Evolutionary conservation across 2,329 filamentous ascomycete genomes (phyloP), one percentile per base, ranked within the genome.

Genomic region (Bimuria novae-zelandiae): DNA sequence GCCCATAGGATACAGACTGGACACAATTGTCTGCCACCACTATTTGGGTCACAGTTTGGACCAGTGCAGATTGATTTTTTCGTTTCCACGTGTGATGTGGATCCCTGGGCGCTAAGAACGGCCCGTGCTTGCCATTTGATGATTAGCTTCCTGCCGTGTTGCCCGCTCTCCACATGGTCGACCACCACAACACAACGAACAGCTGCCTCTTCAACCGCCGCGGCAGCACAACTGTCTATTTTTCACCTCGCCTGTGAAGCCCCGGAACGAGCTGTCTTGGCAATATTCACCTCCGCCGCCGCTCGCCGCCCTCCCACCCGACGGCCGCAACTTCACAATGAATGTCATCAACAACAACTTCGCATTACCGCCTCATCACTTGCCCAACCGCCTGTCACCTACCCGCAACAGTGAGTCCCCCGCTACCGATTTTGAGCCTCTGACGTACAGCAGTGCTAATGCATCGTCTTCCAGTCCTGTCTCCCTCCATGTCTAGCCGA

Each of bases 361-460:
- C 72, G 81, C 74, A 63, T 74, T 84, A 76, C 84, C 84, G 71
- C 84, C 86, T 72, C 84, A 86, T 61, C 81, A 86, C 73, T 78
- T 82, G 4, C 47, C 47, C 65, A 80, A 77, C 71, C 82, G 82
- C 71, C 79, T 82, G 64, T 85, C 84, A 61, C 82, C 84, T 52
- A 78, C 81, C 62, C 80, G 81, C 71, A 79, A 81, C 73, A 82
- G 84, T 87, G 78, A 66, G 82, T 64, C 58, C 23, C 21, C 56
- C 46, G 14, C n/a, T 52, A 39, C 48, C 27, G 49, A 51, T n/a
- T 45, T 10, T 51, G 39, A 35, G 47, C 54, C 44, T 33, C 54
- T 37, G 48, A 49, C 16, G 25, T 27, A 36, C 44, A 33, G 7
- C 19, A 10, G 7, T 10, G 37, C 61, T 68, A 43, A 63, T 54